Evolutionary conservation across 1,284 basidiomycete genomes (phyloP), one percentile per base, ranked within the genome.

Genomic region (Trichosporon sp.): DNA sequence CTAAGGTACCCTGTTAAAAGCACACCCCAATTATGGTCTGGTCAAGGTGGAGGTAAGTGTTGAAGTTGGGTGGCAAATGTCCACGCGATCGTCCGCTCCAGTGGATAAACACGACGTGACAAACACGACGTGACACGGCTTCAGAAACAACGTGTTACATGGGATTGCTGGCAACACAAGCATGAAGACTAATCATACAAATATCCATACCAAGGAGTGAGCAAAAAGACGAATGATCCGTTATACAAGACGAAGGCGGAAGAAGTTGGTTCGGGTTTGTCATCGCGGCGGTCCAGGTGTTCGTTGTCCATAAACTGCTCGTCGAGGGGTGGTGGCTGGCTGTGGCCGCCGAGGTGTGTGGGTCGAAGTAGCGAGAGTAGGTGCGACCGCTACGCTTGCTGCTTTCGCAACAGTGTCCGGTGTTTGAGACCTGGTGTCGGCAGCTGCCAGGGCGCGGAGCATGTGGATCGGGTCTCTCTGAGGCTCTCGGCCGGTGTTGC

Each of bases 371-470:
- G 53, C 23, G 5, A 35, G 25, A 18, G 58, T 29, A 9, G 60
- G 60, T 15, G 62, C 66, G 8, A 62, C 65, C 8, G 75, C 67
- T 23, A 78, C 68, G 23, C 70, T 69, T 13, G 75, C 77, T 2
- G 79, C 80, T n/a, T 75, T 76, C 2, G 73, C 76, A 0, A 80
- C 67, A 2, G 76, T 74, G 34, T 76, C 76, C 21, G 77, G 75
- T 12, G 71, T 72, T 62, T 75, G 74, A 11, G 69, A 62, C 29
- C 66, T 72, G 15, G 76, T 73, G 64, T 83, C 82, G 1, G 77
- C 78, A 0, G 72, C 68, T 0, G 82, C 81, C 2, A 83, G 74
- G 2, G 78, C 78, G 0, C 81, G 74, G 1, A 83, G 74, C 71
- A 83, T 71, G 47, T 71, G 65, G 65, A 83, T 80, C 1, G 82